Evolutionary conservation across 2,329 filamentous ascomycete species (phyloP).

Genomic region (Setomelanomma holmii): DNA sequence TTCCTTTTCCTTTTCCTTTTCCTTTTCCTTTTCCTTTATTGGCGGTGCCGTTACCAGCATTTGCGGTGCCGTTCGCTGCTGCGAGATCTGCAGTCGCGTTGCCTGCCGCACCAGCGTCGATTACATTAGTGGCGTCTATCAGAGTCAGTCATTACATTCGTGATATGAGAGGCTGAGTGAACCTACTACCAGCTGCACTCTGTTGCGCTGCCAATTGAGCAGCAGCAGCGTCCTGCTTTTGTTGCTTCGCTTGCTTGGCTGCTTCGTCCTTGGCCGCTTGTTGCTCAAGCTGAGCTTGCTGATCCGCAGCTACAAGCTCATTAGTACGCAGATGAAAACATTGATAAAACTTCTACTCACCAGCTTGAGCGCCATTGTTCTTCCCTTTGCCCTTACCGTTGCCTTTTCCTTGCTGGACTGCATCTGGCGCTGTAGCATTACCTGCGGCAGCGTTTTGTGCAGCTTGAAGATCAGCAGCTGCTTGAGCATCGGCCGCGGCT

Average conservation of each 20-base stretch:
- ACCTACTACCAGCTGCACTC: conserved; percentile 20
- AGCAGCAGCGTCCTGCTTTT: conserved; percentile 2
- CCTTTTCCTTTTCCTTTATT: conserved; percentile 14
- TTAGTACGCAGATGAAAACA: too few relatives aligned
- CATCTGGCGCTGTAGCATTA: conserved; percentile 5
- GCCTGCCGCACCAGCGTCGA: conserved; percentile 3
- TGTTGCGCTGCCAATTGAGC: conserved; percentile 10
- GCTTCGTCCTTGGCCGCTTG: not conserved
- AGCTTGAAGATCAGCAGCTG: conserved; percentile 3
- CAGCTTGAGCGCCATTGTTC: conserved; percentile 9
- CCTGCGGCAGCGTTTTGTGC: conserved; percentile 1
- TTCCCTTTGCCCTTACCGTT: conserved; percentile 2
- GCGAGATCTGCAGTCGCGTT: conserved; percentile 19
- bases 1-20: conserved; percentile 9
- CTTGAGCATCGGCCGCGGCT: conserved; percentile 5
- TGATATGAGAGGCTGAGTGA: not conserved
- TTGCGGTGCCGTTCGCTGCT: conserved; percentile 11
- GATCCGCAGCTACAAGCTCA: not conserved
- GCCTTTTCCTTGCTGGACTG: conserved; percentile 2
- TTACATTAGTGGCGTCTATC: conserved; percentile 3
- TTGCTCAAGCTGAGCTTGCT: conserved; percentile 1
- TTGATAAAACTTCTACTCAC: too few relatives aligned
- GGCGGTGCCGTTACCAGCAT: conserved; percentile 6
- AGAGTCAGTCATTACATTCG: not conserved
- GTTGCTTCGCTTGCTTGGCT: not conserved